Conservation (phyloP, 192 early-diverging fungal species). For the Backusella psychrophila region DNA sequence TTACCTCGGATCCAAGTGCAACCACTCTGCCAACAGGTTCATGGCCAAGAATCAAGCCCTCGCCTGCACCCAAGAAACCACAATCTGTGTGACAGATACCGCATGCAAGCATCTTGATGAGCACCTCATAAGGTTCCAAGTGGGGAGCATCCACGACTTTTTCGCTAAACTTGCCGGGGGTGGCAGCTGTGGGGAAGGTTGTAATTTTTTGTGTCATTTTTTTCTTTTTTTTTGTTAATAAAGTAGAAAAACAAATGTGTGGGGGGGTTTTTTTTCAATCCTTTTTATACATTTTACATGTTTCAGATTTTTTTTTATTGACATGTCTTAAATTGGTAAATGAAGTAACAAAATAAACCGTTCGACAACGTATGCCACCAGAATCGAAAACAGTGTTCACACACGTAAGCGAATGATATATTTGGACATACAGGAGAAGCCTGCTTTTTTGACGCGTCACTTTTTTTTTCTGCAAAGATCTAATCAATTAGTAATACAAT, state of each 20-base stretch:
- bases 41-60: conserved; percentile 44
- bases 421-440: not conserved
- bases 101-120: not conserved
- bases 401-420: not conserved
- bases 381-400: not conserved
- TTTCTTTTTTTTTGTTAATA: not conserved
- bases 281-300: not conserved
- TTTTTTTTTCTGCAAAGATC: no score
- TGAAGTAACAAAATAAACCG: not conserved
- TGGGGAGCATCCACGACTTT: not conserved
- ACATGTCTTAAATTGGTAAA: not conserved
- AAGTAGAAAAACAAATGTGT: not conserved
- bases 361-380: not conserved
- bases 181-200: not conserved
- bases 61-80: not conserved
- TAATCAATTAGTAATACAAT: no score
- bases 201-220: not conserved
- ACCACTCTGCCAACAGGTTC: conserved; percentile 67
- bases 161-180: not conserved
- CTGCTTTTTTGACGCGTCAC: no score
- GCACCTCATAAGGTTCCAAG: not conserved
- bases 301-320: not conserved
- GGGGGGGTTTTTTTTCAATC: not conserved
- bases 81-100: not conserved
- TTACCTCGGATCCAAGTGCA: conserved; percentile 55